Evolutionary conservation across 2,329 filamentous ascomycete genomes (phyloP), one percentile per base, ranked within the genome.

Genomic region (Talaromyces sp.): DNA sequence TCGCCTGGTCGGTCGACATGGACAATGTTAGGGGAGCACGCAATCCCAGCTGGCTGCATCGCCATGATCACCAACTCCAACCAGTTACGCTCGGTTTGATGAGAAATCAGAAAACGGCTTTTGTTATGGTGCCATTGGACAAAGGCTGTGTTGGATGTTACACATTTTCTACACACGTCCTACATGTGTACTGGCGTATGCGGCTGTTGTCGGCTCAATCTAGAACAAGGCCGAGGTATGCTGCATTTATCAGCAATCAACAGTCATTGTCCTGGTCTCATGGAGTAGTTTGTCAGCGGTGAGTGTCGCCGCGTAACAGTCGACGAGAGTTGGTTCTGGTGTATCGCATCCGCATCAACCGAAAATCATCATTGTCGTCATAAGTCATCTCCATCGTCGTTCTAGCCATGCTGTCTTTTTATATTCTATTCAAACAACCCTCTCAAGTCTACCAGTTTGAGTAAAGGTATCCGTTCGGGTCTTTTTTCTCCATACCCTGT

Each of bases 61-160:
- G 52, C 65, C 62, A 67, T 67, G 31, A 27, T 14, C 51, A 34
- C 53, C n/a, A 14, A 40, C 51, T 27, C 28, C 16, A 57, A 36
- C 55, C 59, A 57, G 44, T 61, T 30, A 53, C 28, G n/a, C 56
- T 57, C 63, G 47, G 61, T 61, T 65, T 67, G 69, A 68, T 73
- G 71, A 71, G 69, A 72, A 71, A 73, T 72, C 53, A 52, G 36
- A 18, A 36, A 16, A 18, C n/a, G n/a, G 18, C 9, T 42, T 42
- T 2, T 42, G 1, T 14, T 27, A 31, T 28, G 33, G n/a, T 28
- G 31, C 4, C 54, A 40, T 56, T 56, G 54, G 33, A 12, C 42
- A 18, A 30, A 31, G 2, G 7, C 14, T 5, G 28, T 27, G 3
- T 10, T 16, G 7, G n/a, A n/a, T 27, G 44, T 47, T 47, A 23